A percentile compares a stretch with the other conserved stretches of the same genome.
These are phyloP conservation scores for Solanum pinnatisectum DNA, from an alignment of 257 asterid species.

Conservation along the genomic window DNA sequence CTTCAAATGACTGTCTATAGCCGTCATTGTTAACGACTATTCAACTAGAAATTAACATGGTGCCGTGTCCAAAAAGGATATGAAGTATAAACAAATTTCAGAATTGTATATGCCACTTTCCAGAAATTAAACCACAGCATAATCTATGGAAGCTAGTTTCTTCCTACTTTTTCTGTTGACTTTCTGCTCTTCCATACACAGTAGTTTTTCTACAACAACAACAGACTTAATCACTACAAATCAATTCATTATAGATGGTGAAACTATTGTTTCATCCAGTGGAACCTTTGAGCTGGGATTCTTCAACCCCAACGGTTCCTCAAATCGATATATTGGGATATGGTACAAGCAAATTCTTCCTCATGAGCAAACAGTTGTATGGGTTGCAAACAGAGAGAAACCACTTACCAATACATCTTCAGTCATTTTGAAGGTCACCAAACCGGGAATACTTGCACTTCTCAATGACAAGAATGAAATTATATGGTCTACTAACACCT, in stretches of 20 bases:
- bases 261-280: not conserved
- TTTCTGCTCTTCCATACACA: not conserved
- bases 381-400: not conserved
- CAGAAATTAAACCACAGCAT: not conserved
- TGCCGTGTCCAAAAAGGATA: not conserved
- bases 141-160: not conserved
- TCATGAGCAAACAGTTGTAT: not conserved
- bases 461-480: not conserved
- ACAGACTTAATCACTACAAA: not conserved
- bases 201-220: not conserved
- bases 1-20: not conserved
- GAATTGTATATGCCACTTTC: not conserved
- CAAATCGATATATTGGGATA: not conserved
- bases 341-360: not conserved
- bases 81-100: not conserved
- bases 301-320: not conserved
- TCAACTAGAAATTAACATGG: not conserved
- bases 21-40: not conserved
- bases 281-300: not conserved
- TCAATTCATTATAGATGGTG: not conserved
- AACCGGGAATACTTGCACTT: slow-evolving; percentile 1
- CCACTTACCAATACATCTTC: not conserved
- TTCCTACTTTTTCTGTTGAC: not conserved
- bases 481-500: slow-evolving; percentile 16
- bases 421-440: not conserved